Evolutionary conservation across 306 rosid genomes (phyloP), one percentile per base, ranked within the genome.

Genomic region (Trifolium dubium): DNA sequence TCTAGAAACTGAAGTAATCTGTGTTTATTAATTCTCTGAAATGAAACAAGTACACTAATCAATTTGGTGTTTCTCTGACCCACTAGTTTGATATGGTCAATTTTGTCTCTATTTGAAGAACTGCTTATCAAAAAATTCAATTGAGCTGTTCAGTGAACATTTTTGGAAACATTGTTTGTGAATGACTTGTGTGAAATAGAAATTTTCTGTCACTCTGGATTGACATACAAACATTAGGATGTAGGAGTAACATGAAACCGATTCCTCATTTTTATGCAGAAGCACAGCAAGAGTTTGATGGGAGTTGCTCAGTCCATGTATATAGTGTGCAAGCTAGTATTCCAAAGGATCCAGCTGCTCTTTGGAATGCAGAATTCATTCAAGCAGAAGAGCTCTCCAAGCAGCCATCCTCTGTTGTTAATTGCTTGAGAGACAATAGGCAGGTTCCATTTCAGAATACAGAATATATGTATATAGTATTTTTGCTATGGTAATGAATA

Each of bases 351-450:
- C 86, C 93, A 51, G 92, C 98, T 74, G 79, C 82, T 73, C 90
- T 95, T 46, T 90, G 99, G 99, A 92, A 92, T 87, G 78, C 87
- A 13, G 99, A 95, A 78, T 92, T 85, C 84, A 79, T 95, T 76
- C 99, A 95, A 89, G 95, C 98, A 43, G 97, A 95, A 64, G 96
- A 90, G 78, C 92, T 95, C 68, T 90, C 87, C 80, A 90, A 80
- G 90, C 92, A 95, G 88, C 93, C 96, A 29, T 71, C 75, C 74
- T 51, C 82, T 5, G 82, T 67, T 58, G 89, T 79, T 79, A 95
- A 95, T 83, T 95, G 98, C 82, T 82, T 92, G 83, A 88, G 98
- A 84, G 99, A 95, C 79, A 92, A 92, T 89, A 86, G 99, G 98
- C 88, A 49, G 65, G 41, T 47, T 63, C 75, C 65, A 13, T 31